Evolutionary conservation across 2,329 filamentous ascomycete genomes (phyloP).

Genomic region (Gliomastix tumulicola): DNA sequence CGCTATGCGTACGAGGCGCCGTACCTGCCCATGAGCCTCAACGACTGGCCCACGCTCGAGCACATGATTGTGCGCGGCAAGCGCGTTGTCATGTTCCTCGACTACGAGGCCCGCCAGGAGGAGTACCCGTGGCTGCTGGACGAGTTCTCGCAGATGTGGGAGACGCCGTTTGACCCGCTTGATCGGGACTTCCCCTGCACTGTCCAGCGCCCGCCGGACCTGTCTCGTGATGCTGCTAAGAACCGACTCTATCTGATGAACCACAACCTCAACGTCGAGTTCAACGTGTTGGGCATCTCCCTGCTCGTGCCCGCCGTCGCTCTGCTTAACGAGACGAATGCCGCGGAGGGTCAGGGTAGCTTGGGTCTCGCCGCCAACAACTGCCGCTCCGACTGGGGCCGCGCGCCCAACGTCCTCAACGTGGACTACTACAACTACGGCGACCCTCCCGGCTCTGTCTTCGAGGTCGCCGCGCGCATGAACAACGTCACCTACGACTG

Average conservation of each 20-base stretch:
- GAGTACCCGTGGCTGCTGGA: conserved; percentile 79
- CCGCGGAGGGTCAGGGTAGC: conserved; percentile 55
- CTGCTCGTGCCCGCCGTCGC: conserved; percentile 68
- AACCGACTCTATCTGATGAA: conserved; percentile 76
- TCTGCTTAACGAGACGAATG: conserved; percentile 66
- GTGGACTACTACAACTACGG: conserved; percentile 82
- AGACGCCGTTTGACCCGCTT: conserved; percentile 75
- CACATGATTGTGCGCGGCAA: conserved; percentile 66
- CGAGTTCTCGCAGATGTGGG: conserved; percentile 84
- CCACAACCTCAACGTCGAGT: conserved; percentile 81
- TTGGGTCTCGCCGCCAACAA: conserved; percentile 57
- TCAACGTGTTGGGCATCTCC: conserved; percentile 56
- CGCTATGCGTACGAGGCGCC: conserved; percentile 69
- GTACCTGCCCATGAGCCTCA: conserved; percentile 60
- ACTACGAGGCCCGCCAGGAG: conserved; percentile 76
- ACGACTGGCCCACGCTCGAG: conserved; percentile 78
- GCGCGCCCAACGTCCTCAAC: conserved; percentile 70
- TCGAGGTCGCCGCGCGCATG: conserved; percentile 60
- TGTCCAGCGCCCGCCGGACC: conserved; percentile 65
- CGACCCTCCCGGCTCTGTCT: conserved; percentile 61
- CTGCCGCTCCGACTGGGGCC: conserved; percentile 56
- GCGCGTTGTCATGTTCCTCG: conserved; percentile 74
- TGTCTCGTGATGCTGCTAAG: conserved; percentile 45
- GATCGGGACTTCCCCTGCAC: conserved; percentile 66
- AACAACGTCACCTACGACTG: conserved; percentile 66